Evolutionary conservation across 352 stramenopile species (phyloP), one percentile per base, ranked within the genome.

Genomic region (Globisporangium perplexum): DNA sequence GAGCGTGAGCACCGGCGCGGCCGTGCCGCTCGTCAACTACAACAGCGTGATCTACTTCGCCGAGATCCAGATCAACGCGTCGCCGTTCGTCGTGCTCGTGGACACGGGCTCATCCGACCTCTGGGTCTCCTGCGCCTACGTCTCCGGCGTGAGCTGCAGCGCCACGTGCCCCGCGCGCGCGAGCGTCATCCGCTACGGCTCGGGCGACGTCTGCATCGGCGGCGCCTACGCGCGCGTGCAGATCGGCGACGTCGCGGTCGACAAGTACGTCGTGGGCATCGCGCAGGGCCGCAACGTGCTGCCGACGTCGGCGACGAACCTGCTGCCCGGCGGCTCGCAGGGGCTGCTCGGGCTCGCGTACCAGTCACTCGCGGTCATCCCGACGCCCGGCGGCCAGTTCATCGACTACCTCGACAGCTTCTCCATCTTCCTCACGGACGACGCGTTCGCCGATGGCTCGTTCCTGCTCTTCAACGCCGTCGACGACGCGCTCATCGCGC

Each of bases 401-500:
- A 72, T 87, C 47, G 57, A 88, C 51, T 78, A 78, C 33, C 57
- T 91, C n/a, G 61, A 55, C 15, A 81, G 67, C 31, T 91, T 91
- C 60, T 87, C 76, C 8, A 77, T 90, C 57, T 91, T 75, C 46
- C 47, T 91, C 33, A 74, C 66, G 1, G 46, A 69, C 17, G 59
- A 71, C 11, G 70, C 83, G 49, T 68, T 60, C 38, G 47, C 69
- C 0, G 47, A 71, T 11, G 78, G 74, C 20, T 88, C 77, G 26
- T 90, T 88, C 55, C 60, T 91, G 43, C 50, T 90, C 31, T 45
- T 92, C 0, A 88, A 92, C 24, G 79, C 59, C 1, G 82, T 90
- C 15, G 79, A 90, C 42, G 68, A 84, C 18, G 63, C 60, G 1
- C 46, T 86, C 10, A 86, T 92, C 57, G 46, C 57, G 4, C 30